These are phyloP conservation scores for Blastobotrys petasosporus DNA, from an alignment of 1,139 yeast species.

Conservation along the genomic window DNA sequence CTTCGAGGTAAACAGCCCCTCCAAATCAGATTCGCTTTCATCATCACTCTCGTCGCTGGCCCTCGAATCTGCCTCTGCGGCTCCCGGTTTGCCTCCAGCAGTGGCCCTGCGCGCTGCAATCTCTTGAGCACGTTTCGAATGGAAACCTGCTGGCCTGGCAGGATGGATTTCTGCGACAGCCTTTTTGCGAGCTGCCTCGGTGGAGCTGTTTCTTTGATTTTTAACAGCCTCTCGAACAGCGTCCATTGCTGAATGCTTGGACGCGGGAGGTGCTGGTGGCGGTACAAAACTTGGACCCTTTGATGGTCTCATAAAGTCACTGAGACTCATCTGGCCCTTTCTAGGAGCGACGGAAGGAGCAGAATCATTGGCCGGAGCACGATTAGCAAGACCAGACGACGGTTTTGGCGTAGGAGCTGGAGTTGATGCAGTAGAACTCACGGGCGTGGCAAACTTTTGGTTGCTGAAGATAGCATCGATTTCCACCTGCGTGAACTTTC, in stretches of 20 bases:
- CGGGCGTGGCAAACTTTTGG: slow-evolving; percentile 11
- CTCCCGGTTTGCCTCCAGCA: slow-evolving; percentile 22
- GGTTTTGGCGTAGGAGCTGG: slow-evolving; percentile 12
- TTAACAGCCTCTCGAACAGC: slow-evolving; percentile 25
- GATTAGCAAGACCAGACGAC: not conserved
- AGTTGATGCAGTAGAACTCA: slow-evolving; percentile 14
- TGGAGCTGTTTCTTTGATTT: slow-evolving; percentile 10
- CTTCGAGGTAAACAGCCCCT: slow-evolving; percentile 25
- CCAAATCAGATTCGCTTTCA: slow-evolving; percentile 24
- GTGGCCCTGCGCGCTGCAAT: slow-evolving; percentile 18
- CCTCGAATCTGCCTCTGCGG: slow-evolving; percentile 11
- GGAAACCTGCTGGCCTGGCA: slow-evolving; percentile 81
- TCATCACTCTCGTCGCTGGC: slow-evolving; percentile 25
- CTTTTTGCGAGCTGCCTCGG: slow-evolving; percentile 14
- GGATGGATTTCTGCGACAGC: slow-evolving; percentile 44
- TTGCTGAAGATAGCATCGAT: slow-evolving; percentile 16
- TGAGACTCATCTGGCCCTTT: slow-evolving; percentile 20
- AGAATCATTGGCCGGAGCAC: slow-evolving; percentile 9
- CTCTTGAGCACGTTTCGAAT: slow-evolving; percentile 31
- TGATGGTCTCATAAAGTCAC: slow-evolving; percentile 19
- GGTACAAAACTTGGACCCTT: slow-evolving; percentile 17
- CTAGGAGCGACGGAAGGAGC: slow-evolving; percentile 13
- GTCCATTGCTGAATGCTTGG: slow-evolving; percentile 26
- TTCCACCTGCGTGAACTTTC: slow-evolving; percentile 21
- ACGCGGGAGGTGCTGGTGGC: slow-evolving; percentile 7